Evolutionary conservation across 495 filamentous ascomycete genomes (phyloP).

Genomic region (Talaromyces liani): DNA sequence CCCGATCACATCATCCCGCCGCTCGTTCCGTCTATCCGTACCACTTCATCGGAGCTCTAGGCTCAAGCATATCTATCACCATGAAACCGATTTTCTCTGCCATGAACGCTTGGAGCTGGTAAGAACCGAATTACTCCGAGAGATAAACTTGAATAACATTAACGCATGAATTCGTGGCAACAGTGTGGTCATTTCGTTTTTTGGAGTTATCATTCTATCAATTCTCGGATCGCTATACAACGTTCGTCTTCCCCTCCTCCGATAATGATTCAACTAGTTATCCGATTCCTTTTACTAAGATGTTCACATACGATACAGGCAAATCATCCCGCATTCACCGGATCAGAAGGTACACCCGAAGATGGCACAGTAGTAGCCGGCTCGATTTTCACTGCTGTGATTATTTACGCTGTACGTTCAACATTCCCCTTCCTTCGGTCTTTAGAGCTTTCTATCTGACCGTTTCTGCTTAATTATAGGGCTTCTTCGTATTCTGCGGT

Average conservation of each 20-base stretch:
- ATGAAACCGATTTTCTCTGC: slow-evolving; percentile 92
- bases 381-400: slow-evolving; percentile 75
- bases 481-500: slow-evolving; percentile 83
- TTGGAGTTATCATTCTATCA: slow-evolving; percentile 82
- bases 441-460: slow-evolving; percentile 1
- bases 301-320: slow-evolving; percentile 25
- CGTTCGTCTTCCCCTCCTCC: slow-evolving; percentile 30
- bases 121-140: slow-evolving; percentile 10
- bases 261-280: not conserved
- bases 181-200: slow-evolving; percentile 80
- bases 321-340: slow-evolving; percentile 74
- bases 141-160: not conserved
- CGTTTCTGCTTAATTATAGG: slow-evolving; percentile 35
- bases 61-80: not conserved
- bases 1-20: not conserved
- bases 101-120: slow-evolving; percentile 94
- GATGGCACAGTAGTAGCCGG: slow-evolving; percentile 71
- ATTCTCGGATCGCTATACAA: slow-evolving; percentile 74
- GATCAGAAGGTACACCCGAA: slow-evolving; percentile 61
- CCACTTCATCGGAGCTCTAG: not conserved
- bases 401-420: slow-evolving; percentile 72
- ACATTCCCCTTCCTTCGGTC: not conserved
- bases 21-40: not conserved
- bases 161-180: not conserved
- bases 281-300: not conserved